These are phyloP conservation scores for Cladosporium sphaerospermum DNA, from an alignment of 2,329 filamentous ascomycete genomes.

Conservation along the genomic window DNA sequence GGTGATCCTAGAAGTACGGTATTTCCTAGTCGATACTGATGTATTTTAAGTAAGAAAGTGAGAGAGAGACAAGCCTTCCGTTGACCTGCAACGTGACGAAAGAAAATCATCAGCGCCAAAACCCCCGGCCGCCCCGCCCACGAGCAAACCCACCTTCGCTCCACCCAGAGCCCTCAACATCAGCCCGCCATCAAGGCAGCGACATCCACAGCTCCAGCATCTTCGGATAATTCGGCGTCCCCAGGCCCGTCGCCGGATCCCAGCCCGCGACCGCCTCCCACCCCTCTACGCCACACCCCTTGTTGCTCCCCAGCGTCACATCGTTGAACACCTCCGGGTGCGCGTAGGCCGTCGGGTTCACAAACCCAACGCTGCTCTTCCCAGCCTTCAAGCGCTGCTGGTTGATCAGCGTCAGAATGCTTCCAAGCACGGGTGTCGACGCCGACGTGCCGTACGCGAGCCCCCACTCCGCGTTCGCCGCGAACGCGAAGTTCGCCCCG, in stretches of 20 bases:
- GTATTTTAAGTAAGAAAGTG: neutral
- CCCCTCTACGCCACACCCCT: conserved; percentile 34
- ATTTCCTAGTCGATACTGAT: too few species aligned
- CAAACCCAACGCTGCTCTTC: conserved; percentile 37
- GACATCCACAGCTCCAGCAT: conserved; percentile 25
- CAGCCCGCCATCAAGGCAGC: conserved; percentile 15
- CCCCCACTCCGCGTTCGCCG: conserved; percentile 37
- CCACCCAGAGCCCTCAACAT: neutral
- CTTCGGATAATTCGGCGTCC: conserved; percentile 28
- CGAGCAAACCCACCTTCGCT: too few species aligned
- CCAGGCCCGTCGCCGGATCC: conserved; percentile 29
- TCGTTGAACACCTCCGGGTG: conserved; percentile 37
- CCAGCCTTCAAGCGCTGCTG: conserved; percentile 32
- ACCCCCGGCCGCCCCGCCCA: too few species aligned
- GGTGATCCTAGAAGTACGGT: too few species aligned
- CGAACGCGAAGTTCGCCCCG: conserved; percentile 33
- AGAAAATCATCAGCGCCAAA: too few species aligned
- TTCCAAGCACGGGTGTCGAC: conserved; percentile 43
- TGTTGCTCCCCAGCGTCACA: conserved; percentile 34
- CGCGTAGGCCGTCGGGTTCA: conserved; percentile 41
- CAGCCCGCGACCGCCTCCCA: conserved; percentile 25
- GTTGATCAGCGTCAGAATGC: conserved; percentile 44
- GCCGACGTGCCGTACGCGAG: conserved; percentile 49
- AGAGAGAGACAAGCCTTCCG: neutral
- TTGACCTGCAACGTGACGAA: too few species aligned